Evolutionary conservation across 345 rosid species (phyloP).

Genomic region (Ceriops decandra): DNA sequence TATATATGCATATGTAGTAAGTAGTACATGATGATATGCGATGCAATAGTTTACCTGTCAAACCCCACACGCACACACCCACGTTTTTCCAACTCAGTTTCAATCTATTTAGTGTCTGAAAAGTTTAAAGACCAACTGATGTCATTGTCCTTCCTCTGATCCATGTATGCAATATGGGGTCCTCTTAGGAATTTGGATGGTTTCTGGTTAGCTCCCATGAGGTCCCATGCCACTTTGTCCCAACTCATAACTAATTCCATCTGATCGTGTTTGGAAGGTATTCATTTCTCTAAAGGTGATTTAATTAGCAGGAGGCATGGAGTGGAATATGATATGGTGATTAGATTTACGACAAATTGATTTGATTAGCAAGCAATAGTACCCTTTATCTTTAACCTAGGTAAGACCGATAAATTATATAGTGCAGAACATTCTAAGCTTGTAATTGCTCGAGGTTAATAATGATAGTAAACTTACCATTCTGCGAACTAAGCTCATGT

Average conservation of each 20-base stretch:
- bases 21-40: background rate
- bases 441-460: too few relatives aligned
- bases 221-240: background rate
- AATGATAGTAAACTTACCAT: too few relatives aligned
- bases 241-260: background rate
- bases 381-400: too few relatives aligned
- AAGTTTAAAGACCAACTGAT: conserved; percentile 34
- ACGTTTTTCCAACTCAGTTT: background rate
- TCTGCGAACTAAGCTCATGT: too few relatives aligned
- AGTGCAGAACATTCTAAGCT: too few relatives aligned
- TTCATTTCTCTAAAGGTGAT: background rate
- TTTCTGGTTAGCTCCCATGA: background rate
- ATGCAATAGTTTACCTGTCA: conserved; percentile 9
- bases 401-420: too few relatives aligned
- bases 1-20: background rate
- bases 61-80: background rate
- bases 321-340: too few relatives aligned
- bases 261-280: conserved; percentile 1
- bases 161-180: conserved; percentile 11
- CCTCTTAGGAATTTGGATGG: background rate
- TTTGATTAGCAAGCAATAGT: too few relatives aligned
- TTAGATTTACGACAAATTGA: too few relatives aligned
- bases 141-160: conserved; percentile 22
- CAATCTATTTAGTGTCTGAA: conserved; percentile 28
- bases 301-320: too few relatives aligned